Evolutionary conservation across 208 protist genomes (phyloP).

Genomic region (Vickermania ingenoplastis): DNA sequence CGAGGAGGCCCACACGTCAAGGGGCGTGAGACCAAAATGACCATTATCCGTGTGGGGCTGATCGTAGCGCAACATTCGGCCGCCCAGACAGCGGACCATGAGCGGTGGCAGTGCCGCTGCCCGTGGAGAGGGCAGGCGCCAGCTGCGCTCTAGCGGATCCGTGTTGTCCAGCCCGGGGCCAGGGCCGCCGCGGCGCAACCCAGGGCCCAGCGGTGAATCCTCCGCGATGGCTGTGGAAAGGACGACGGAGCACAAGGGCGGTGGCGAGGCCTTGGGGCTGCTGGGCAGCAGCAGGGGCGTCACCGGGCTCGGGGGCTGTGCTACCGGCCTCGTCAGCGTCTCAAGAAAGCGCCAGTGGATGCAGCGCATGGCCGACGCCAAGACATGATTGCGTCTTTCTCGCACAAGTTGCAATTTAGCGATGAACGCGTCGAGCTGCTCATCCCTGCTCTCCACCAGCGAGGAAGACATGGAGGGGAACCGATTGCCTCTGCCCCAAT

Average conservation of each 20-base stretch:
- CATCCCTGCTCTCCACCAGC: not conserved
- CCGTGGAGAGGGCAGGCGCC: too few species aligned
- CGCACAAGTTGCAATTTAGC: not conserved
- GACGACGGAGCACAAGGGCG: not conserved
- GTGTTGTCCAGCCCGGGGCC: too few species aligned
- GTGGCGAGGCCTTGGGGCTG: not conserved
- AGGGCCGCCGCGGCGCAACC: too few species aligned
- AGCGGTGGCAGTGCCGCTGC: too few species aligned
- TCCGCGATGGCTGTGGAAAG: not conserved
- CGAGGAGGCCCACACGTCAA: conserved; percentile 60
- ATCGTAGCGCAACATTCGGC: conserved; percentile 10
- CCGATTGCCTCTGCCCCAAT: not conserved
- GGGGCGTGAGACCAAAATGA: conserved; percentile 47
- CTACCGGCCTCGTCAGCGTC: not conserved
- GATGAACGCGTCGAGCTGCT: not conserved
- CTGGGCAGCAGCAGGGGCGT: too few species aligned
- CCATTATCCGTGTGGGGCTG: conserved; percentile 37
- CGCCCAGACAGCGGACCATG: conserved; percentile 12
- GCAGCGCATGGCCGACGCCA: not conserved
- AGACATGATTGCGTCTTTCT: not conserved
- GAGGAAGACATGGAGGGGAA: not conserved
- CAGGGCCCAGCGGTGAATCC: too few species aligned
- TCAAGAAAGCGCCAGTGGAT: not conserved
- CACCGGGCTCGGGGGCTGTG: too few species aligned
- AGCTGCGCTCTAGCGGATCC: too few species aligned